Percentiles rank a stretch among this genome's conserved stretches.
These are phyloP conservation scores for Hymenoscyphus albidus DNA, from an alignment of 2,329 filamentous ascomycete genomes.

Conservation along the genomic window DNA sequence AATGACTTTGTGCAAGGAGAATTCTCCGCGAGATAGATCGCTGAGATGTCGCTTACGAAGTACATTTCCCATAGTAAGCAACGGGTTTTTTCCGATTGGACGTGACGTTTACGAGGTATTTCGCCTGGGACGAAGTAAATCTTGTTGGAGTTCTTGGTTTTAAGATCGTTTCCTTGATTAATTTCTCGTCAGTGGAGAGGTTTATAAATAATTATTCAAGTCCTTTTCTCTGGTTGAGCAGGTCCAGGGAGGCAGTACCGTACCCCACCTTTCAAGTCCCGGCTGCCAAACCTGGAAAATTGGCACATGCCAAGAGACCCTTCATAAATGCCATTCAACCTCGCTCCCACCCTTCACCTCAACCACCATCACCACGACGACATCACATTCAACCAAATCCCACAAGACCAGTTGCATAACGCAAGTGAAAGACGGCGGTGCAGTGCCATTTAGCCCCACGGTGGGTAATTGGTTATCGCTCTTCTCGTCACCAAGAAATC, in stretches of 20 bases:
- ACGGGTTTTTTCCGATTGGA: too few relatives aligned
- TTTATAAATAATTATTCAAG: too few relatives aligned
- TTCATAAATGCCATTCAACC: not conserved
- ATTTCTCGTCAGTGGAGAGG: too few relatives aligned
- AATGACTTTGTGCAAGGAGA: not conserved
- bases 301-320: not conserved
- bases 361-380: not conserved
- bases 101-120: too few relatives aligned
- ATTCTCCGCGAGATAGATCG: not conserved
- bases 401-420: not conserved
- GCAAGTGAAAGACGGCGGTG: not conserved
- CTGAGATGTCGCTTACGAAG: not conserved
- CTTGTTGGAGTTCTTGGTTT: too few relatives aligned
- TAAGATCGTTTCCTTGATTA: too few relatives aligned
- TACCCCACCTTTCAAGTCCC: conserved; percentile 1
- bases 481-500: not conserved
- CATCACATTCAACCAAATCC: not conserved
- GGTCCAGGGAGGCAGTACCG: not conserved
- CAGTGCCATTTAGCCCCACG: not conserved
- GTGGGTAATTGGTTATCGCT: not conserved
- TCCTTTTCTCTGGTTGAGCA: too few relatives aligned
- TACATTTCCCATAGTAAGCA: not conserved
- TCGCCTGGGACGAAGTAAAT: too few relatives aligned
- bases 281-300: not conserved
- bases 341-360: not conserved